Conservation (phyloP, 192 early-diverging fungal genomes). For the Mortierella hygrophila region DNA sequence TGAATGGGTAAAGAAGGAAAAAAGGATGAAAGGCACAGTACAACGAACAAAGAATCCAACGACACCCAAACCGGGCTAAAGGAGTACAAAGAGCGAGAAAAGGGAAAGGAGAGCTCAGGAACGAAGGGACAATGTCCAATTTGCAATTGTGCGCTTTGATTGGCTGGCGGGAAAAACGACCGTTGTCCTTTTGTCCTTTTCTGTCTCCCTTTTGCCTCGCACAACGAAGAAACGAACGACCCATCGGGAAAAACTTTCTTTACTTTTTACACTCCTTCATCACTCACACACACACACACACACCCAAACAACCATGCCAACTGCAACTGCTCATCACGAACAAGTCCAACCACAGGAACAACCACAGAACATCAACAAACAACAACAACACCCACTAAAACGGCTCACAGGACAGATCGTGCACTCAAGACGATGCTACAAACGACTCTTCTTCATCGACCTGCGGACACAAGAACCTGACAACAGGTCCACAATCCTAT, state of each 20-base stretch:
- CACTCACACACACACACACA: background rate
- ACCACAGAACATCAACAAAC: background rate
- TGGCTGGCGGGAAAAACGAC: background rate
- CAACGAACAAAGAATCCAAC: background rate
- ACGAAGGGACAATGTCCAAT: too few relatives aligned
- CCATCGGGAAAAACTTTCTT: background rate
- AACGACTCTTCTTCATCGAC: slow-evolving; percentile 47
- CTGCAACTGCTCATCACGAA: background rate
- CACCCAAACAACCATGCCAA: background rate
- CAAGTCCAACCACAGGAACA: background rate
- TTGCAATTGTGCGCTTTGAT: background rate
- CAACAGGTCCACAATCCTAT: slow-evolving; percentile 51
- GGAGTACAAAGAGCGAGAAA: background rate
- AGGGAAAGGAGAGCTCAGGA: too few relatives aligned
- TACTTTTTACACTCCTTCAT: background rate
- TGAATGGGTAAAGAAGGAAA: slow-evolving; percentile 2
- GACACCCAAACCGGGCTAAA: background rate
- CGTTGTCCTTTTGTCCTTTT: background rate
- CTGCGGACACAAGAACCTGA: slow-evolving; percentile 23
- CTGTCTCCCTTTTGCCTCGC: background rate
- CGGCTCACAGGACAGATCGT: slow-evolving; percentile 46
- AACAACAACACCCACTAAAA: background rate
- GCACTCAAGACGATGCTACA: slow-evolving; percentile 46
- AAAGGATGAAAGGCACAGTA: background rate
- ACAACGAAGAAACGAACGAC: background rate